These are phyloP conservation scores for Nemania sp. DNA, from an alignment of 2,329 filamentous ascomycete genomes.

Conservation along the genomic window DNA sequence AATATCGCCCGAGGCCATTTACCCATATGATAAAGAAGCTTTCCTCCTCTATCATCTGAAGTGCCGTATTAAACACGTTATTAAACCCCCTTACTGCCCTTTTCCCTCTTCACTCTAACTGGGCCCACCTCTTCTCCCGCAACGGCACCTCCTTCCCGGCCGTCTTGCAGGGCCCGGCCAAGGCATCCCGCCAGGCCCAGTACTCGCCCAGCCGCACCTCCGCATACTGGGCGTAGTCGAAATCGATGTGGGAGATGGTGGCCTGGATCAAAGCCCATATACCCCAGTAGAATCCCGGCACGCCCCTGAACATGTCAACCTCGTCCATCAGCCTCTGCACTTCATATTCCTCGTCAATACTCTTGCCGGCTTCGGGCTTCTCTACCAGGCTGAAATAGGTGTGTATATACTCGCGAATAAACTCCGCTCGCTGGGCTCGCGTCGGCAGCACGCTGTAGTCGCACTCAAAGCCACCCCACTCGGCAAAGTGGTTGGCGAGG, in stretches of 20 bases:
- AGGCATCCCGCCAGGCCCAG: conserved; percentile 87
- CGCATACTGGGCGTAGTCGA: conserved; percentile 94
- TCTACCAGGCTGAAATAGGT: conserved; percentile 72
- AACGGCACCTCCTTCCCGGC: conserved; percentile 64
- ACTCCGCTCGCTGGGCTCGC: conserved; percentile 78
- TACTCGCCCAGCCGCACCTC: conserved; percentile 90
- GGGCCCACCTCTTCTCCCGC: conserved; percentile 84
- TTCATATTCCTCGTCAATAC: conserved; percentile 68
- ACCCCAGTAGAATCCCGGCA: conserved; percentile 92
- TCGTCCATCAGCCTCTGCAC: conserved; percentile 78
- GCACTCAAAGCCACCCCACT: conserved; percentile 98
- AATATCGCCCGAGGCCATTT: not conserved
- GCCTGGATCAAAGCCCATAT: conserved; percentile 97
- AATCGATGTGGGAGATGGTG: conserved; percentile 93
- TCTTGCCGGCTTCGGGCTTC: conserved; percentile 46
- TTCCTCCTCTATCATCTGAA: not conserved
- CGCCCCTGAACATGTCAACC: conserved; percentile 87
- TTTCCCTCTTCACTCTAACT: conserved; percentile 53
- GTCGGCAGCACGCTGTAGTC: conserved; percentile 88
- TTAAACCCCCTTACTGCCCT: not conserved
- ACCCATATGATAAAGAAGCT: not conserved
- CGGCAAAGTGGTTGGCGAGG: conserved; percentile 96
- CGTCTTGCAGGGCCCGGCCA: conserved; percentile 69
- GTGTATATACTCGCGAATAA: conserved; percentile 84
- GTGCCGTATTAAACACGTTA: conserved; percentile 2